Conservation (phyloP, 176 grass and related monocot species). For the Dactylis glomerata region DNA sequence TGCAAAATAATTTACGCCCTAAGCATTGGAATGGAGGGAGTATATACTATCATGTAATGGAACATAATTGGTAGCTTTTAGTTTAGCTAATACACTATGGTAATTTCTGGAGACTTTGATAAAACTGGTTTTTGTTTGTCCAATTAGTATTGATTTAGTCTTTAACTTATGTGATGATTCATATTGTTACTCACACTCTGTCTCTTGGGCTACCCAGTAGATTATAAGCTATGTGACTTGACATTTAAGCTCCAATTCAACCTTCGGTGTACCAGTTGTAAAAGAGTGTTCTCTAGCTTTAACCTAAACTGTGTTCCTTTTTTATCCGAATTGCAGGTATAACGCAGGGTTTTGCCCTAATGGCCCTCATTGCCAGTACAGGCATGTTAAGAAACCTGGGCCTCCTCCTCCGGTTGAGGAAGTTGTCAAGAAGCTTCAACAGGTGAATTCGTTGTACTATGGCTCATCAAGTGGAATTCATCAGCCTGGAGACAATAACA, state of each 20-base stretch:
- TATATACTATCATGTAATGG: not conserved
- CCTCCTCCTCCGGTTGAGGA: slow-evolving; percentile 66
- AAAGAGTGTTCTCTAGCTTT: not conserved
- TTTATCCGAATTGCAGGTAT: slow-evolving; percentile 53
- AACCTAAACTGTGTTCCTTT: not conserved
- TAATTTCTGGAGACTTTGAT: not conserved
- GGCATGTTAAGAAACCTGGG: slow-evolving; percentile 59
- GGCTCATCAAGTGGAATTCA: slow-evolving; percentile 16
- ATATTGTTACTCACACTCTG: not conserved
- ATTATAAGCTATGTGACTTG: not conserved
- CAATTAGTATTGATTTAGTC: not conserved
- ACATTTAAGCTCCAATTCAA: not conserved
- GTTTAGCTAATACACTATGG: not conserved
- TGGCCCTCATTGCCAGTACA: slow-evolving; percentile 71
- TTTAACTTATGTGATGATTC: not conserved
- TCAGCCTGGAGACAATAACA: slow-evolving; percentile 49
- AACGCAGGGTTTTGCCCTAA: slow-evolving; percentile 95
- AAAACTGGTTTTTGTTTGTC: not conserved
- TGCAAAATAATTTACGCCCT: no score
- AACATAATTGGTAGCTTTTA: slow-evolving; percentile 5
- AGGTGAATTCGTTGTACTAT: slow-evolving; percentile 25
- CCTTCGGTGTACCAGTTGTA: not conserved
- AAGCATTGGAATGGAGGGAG: no score
- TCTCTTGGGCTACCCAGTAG: not conserved
- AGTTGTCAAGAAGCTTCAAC: slow-evolving; percentile 63